Evolutionary conservation across 2,329 filamentous ascomycete genomes (phyloP), one percentile per base, ranked within the genome.

Genomic region (Penicillium palitans): DNA sequence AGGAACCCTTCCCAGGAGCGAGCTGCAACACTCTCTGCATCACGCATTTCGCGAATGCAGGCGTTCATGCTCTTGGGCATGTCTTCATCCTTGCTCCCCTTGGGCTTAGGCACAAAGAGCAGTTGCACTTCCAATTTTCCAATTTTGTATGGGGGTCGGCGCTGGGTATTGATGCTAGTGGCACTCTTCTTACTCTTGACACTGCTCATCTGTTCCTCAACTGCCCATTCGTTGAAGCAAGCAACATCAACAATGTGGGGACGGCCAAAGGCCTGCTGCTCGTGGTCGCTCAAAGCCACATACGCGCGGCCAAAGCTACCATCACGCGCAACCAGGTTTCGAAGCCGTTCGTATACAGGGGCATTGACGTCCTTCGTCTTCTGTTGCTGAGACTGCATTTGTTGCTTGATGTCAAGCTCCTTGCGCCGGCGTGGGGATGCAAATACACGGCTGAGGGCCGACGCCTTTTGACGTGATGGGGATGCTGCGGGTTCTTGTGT

Each of bases 41-140:
- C 91, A 76, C 90, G 91, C 78, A 99, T 87, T 79, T 98, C 95
- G 19, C 95, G 86, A 67, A 98, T 90, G 74, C 92, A 96, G 44
- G 91, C 90, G 76, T 95, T 96, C 93, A 99, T 96, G 80, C 93
- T 97, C 87, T 98, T 98, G 55, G 95, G 95, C 91, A 99, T 97
- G 66, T 98, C 93, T 17, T 97, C 93, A 64, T 98, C 95, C 50
- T 87, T 87, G 31, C 87, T 83, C 45, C 89, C 90, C 80, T 91
- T 93, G 5, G 95, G 93, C 68, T 93, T 91, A 0, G 95, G 95
- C 1, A 99, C 92, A 70, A 96, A 99, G 15, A 99, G 82, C 9
- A 99, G 84, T 78, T 99, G 95, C 40, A 99, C 81, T 73, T 96
- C 91, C 55, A 99, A 83, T 78, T 96, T 96, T 65, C 93, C 95